These are phyloP conservation scores for Eragrostis tef DNA, from an alignment of 202 grass and related monocot species.

Conservation along the genomic window DNA sequence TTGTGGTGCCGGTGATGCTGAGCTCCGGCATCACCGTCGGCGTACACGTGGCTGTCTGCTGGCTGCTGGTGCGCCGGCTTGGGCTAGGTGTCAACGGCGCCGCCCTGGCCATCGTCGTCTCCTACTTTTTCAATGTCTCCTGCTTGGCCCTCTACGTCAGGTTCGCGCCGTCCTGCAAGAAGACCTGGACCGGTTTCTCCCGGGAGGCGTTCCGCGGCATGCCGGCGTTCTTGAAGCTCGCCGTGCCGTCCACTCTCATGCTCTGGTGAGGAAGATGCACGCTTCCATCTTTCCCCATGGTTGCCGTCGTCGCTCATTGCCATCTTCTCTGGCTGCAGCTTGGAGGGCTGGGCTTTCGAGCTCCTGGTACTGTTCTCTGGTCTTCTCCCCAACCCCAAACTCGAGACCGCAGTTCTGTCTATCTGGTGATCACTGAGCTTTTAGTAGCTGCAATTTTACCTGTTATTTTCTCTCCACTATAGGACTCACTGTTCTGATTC, in stretches of 20 bases:
- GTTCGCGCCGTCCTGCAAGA: constrained; percentile 46
- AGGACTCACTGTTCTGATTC: neutral
- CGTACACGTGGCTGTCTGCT: constrained; percentile 55
- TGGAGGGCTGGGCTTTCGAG: constrained; percentile 66
- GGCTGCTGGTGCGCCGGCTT: constrained; percentile 57
- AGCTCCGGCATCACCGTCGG: constrained; percentile 45
- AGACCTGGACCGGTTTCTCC: constrained; percentile 56
- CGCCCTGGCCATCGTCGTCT: constrained; percentile 50
- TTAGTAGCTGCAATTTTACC: too few relatives aligned
- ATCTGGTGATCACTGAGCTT: neutral
- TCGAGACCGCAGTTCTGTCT: too few relatives aligned
- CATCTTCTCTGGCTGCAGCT: constrained; percentile 25
- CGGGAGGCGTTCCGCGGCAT: constrained; percentile 54
- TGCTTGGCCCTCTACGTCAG: constrained; percentile 49
- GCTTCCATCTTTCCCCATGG: neutral
- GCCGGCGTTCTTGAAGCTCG: constrained; percentile 48
- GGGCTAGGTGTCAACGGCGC: constrained; percentile 59
- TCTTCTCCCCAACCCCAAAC: too few relatives aligned
- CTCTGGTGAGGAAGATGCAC: constrained; percentile 47
- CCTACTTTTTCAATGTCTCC: constrained; percentile 49
- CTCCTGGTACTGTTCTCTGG: constrained; percentile 51
- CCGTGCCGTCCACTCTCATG: constrained; percentile 63
- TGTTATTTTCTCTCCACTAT: neutral
- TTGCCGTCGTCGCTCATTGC: neutral
- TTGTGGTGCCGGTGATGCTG: constrained; percentile 59